Conservation (phyloP, 1,139 yeast species). For the Arxiozyma telluris region DNA sequence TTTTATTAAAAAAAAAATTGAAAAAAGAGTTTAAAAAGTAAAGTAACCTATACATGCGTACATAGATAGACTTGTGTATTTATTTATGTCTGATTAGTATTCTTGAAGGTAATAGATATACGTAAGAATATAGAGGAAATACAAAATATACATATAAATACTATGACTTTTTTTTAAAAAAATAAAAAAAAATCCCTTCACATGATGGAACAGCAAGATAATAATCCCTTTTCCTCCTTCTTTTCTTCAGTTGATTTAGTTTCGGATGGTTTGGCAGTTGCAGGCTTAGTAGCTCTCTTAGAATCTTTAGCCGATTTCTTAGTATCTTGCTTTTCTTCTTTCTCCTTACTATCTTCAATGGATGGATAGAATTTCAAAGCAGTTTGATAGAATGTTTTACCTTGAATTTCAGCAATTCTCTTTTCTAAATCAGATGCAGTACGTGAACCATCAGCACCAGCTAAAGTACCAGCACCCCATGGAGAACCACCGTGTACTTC, state of each 20-base stretch:
- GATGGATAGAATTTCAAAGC: slow-evolving; percentile 17
- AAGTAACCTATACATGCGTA: background rate
- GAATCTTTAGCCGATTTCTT: background rate
- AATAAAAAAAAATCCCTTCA: background rate
- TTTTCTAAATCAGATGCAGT: slow-evolving; percentile 50
- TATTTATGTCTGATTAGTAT: too few relatives aligned
- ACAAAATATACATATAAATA: background rate
- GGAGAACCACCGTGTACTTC: slow-evolving; percentile 68
- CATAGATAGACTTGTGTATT: background rate
- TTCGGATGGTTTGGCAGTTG: slow-evolving; percentile 2
- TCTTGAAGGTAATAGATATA: background rate
- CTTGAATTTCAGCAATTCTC: slow-evolving; percentile 55
- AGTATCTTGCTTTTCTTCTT: slow-evolving; percentile 1
- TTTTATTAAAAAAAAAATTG: too few relatives aligned
- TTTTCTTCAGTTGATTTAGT: slow-evolving; percentile 8
- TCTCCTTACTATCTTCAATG: slow-evolving; percentile 1
- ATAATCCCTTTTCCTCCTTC: slow-evolving; percentile 11
- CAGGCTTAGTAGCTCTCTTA: slow-evolving; percentile 4
- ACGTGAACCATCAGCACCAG: slow-evolving; percentile 63
- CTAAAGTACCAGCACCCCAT: slow-evolving; percentile 66
- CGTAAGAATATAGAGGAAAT: background rate
- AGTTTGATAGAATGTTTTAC: slow-evolving; percentile 49
- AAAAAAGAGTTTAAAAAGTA: background rate
- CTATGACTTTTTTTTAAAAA: background rate
- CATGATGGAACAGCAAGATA: slow-evolving; percentile 24